Evolutionary conservation across 2,329 filamentous ascomycete genomes (phyloP).

Genomic region (Neoscytalidium dimidiatum): DNA sequence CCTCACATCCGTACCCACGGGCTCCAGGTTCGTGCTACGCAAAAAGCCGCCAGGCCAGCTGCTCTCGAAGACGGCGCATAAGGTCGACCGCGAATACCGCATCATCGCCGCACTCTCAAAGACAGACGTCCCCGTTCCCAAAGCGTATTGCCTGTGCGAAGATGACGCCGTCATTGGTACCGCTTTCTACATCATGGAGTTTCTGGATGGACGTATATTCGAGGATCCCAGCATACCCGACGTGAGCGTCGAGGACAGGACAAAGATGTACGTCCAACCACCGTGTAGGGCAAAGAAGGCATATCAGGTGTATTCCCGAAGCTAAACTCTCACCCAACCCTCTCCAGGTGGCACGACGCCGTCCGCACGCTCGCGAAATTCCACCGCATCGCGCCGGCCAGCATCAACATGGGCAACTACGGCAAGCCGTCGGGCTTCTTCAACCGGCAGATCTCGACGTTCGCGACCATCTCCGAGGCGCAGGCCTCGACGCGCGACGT

Average conservation of each 20-base stretch:
- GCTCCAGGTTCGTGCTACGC: conserved; percentile 79
- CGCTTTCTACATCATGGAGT: conserved; percentile 96
- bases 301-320: no score
- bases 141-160: conserved; percentile 81
- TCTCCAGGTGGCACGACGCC: conserved; percentile 74
- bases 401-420: conserved; percentile 70
- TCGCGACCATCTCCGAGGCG: conserved; percentile 73
- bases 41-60: conserved; percentile 98
- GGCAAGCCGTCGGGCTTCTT: conserved; percentile 80
- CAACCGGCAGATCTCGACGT: conserved; percentile 80
- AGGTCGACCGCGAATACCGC: conserved; percentile 93
- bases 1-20: conserved; percentile 67
- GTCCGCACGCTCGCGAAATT: conserved; percentile 81
- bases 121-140: conserved; percentile 84
- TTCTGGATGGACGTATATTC: conserved; percentile 89
- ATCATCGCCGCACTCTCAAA: conserved; percentile 76
- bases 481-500: conserved; percentile 76
- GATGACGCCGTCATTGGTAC: conserved; percentile 80
- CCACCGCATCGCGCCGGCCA: conserved; percentile 69
- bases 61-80: conserved; percentile 89
- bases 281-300: no score
- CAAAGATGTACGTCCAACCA: conserved; percentile 59
- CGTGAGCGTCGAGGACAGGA: conserved; percentile 67
- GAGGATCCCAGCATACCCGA: conserved; percentile 82
- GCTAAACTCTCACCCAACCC: not conserved